Evolutionary conservation across 2,329 filamentous ascomycete species (phyloP).

Genomic region (Juglanconis oblonga): DNA sequence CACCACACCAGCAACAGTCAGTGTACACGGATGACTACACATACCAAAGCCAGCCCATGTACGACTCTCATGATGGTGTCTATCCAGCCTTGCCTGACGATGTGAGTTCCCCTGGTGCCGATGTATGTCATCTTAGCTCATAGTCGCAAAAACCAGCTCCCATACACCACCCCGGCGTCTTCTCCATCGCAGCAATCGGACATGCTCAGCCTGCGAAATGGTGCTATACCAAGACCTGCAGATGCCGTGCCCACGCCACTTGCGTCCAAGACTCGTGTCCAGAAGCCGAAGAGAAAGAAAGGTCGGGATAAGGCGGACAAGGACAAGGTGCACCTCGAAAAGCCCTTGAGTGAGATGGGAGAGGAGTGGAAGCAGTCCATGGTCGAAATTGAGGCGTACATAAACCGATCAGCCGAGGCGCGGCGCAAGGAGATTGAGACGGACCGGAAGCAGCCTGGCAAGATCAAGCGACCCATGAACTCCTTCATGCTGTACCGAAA

Average conservation of each 20-base stretch:
- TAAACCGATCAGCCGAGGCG: constrained; percentile 65
- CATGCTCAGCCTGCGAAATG: constrained; percentile 36
- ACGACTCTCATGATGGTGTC: constrained; percentile 19
- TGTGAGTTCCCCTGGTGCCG: neutral
- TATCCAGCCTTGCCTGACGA: constrained; percentile 19
- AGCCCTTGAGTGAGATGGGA: constrained; percentile 70
- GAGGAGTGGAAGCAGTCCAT: constrained; percentile 56
- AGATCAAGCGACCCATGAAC: constrained; percentile 92
- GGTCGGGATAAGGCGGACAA: constrained; percentile 43
- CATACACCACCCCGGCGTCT: constrained; percentile 49
- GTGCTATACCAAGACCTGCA: constrained; percentile 22
- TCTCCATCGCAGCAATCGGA: constrained; percentile 42
- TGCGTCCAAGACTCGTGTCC: constrained; percentile 25
- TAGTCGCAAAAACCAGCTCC: constrained; percentile 25
- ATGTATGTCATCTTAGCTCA: constrained; percentile 1
- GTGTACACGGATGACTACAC: constrained; percentile 1
- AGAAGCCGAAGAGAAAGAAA: constrained; percentile 39
- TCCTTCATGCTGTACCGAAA: constrained; percentile 98
- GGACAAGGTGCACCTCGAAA: constrained; percentile 42
- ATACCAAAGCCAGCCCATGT: constrained; percentile 13
- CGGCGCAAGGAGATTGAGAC: constrained; percentile 67
- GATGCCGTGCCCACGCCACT: constrained; percentile 19
- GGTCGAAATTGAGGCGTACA: constrained; percentile 77
- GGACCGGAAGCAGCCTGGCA: constrained; percentile 62
- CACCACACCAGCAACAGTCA: constrained; percentile 28